Evolutionary conservation across 495 filamentous ascomycete genomes (phyloP).

Genomic region (Trichoderma asperelloides): DNA sequence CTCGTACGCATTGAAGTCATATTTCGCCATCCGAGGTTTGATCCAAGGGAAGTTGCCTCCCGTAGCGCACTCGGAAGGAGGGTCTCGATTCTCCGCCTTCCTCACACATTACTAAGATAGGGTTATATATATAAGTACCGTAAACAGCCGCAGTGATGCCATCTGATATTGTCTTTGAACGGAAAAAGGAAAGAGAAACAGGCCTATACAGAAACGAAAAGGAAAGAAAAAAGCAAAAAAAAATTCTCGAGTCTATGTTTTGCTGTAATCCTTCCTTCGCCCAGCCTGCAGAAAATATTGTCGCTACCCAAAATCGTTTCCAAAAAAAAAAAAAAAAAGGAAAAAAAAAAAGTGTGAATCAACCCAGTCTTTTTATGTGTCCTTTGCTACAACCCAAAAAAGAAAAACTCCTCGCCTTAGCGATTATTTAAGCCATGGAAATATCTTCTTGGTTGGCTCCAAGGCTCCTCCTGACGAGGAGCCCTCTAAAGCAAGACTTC

Average conservation of each 20-base stretch:
- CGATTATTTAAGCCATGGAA: constrained; percentile 45
- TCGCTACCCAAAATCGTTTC: background rate
- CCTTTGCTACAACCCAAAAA: background rate
- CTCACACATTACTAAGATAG: background rate
- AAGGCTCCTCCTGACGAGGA: constrained; percentile 21
- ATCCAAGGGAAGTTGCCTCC: background rate
- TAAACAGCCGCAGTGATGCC: constrained; percentile 5
- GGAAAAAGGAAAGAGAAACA: background rate
- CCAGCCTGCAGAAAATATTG: constrained; percentile 5
- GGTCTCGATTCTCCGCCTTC: background rate
- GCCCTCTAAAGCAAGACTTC: constrained; percentile 47
- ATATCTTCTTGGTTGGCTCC: constrained; percentile 44
- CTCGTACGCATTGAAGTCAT: too few relatives aligned
- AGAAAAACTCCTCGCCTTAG: background rate
- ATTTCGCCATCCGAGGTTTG: background rate
- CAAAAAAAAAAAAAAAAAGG: background rate
- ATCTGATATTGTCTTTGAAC: constrained; percentile 1
- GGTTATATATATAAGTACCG: background rate
- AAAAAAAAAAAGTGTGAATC: background rate
- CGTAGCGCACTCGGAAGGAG: background rate
- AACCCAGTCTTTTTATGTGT: background rate
- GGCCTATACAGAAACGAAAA: background rate
- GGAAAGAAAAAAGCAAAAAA: background rate
- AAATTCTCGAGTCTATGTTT: background rate
- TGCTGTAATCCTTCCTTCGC: constrained; percentile 5